Evolutionary conservation across 192 early-diverging fungal species (phyloP), one percentile per base, ranked within the genome.

Genomic region (Coemansia sp.): DNA sequence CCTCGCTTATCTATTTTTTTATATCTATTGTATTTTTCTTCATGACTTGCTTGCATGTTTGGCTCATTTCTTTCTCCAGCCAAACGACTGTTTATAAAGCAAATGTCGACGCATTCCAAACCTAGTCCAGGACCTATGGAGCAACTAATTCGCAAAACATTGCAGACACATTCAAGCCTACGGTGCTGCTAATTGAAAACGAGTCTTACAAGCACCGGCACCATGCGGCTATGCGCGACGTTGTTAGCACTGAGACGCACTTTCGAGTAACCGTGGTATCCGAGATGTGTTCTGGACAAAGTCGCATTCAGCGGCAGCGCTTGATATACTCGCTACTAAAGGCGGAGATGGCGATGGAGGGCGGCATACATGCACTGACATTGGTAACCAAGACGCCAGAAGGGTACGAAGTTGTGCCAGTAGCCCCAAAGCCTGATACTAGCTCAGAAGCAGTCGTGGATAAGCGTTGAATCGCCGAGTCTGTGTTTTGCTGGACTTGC

Each of bases 191-290:
- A 39, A 91, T 94, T 37, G 78, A 86, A 34, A 94, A 96, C 74
- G 93, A 96, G 57, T 90, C 88, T 10, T 84, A 87, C 34, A 86
- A 89, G 69, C 94, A 96, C 69, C 80, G 89, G 9, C 89, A 91
- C 58, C 94, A 96, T 78, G 90, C 87, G 41, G 88, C 94, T 11
- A 96, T 96, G 94, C 85, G 89, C 64, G 93, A 92, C n/a, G 80
- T 89, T 6, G 72, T 51, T 14, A 87, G 87, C 73, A 86, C 82
- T 9, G 94, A 96, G 73, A 94, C 94, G 12, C 94, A 96, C 73
- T 96, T 96, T 69, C 67, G 85, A 27, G 86, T 94, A 14, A 87
- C 78, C 12, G 78, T 93, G 7, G 89, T 94, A 1, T 93, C 92
- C 12, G 85, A 88, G 6, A 64, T 70, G 38, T 95, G 94, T 64